Evolutionary conservation across 2,329 filamentous ascomycete species (phyloP), one percentile per base, ranked within the genome.

Genomic region (Neofusicoccum sp.): DNA sequence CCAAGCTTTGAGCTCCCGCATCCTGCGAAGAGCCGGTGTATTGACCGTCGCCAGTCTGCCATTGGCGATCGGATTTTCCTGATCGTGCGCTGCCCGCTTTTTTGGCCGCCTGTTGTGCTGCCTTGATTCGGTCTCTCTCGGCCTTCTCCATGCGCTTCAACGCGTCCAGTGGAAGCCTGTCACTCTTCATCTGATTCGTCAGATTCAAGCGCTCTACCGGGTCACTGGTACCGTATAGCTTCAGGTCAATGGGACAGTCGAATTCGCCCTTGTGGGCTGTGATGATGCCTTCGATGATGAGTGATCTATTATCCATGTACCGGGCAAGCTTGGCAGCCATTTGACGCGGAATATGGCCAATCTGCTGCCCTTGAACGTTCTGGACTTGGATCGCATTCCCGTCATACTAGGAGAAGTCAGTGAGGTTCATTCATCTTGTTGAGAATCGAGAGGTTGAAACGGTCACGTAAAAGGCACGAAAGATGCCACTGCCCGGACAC

Each of bases 321-420:
- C 82, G 84, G 0, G 90, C 86, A 58, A 96, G 76, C 72, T 89
- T 93, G n/a, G 80, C 76, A 0, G 87, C 90, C 24, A 91, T 69
- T 1, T 75, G 79, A 11, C 85, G 80, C 6, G 89, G 88, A 41
- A 96, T 79, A 73, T 96, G 91, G 0, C 91, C 91, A 66, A 96
- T 90, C 68, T 96, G 91, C 6, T 74, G 72, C 14, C 85, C 83
- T 69, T 89, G 83, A 12, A 93, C 89, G 71, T 95, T 96, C 67
- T 89, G 82, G 1, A 96, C 84, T 4, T 86, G 84, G 61, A 96
- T 91, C 0, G 91, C 91, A 74, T 95, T 95, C 5, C 66, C 64
- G 69, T 95, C 90, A 69, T 89, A 90, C 40, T 61, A 20, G 24
- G n/a, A 16, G 24, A 11, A 41, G 34, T 49, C 14, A 26, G 36